phyloP scores from a whole-genome alignment of 139 green algal genomes.

The Tetradesmus lagerheimii region DNA sequence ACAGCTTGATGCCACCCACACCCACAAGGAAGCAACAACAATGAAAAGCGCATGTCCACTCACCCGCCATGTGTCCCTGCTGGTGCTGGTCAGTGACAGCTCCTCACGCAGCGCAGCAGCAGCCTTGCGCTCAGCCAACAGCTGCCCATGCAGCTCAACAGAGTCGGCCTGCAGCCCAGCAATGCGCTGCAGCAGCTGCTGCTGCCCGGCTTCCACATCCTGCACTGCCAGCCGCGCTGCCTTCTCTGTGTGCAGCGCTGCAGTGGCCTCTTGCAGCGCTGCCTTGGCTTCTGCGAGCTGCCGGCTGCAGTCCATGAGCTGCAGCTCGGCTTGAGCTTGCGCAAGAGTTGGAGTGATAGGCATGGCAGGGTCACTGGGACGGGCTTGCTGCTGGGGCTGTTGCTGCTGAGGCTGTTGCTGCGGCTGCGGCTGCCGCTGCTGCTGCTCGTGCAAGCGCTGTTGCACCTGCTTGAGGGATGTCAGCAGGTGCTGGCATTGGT shows the following conservation, averaged over 20 bases:
- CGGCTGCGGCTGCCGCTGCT: background rate
- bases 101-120: constrained; percentile 5
- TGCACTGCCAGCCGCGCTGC: constrained; percentile 19
- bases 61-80: constrained; percentile 46
- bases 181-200: constrained; percentile 12
- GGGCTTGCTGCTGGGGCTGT: background rate
- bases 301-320: background rate
- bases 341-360: background rate
- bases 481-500: constrained; percentile 17
- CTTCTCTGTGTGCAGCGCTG: background rate
- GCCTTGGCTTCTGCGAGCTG: constrained; percentile 3
- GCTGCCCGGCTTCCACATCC: background rate
- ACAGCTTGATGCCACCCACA: too few species aligned
- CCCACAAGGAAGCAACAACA: too few species aligned
- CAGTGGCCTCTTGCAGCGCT: background rate
- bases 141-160: constrained; percentile 12
- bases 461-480: constrained; percentile 11
- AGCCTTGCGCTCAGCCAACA: background rate
- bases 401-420: background rate
- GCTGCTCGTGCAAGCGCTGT: constrained; percentile 12
- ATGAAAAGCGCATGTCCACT: background rate
- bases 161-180: background rate
- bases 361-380: background rate
- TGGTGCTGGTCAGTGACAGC: background rate
- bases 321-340: background rate